Percentiles rank a stretch among this genome's conserved stretches.
Conservation (phyloP, 495 filamentous ascomycete species). For the Thozetella sp. region DNA sequence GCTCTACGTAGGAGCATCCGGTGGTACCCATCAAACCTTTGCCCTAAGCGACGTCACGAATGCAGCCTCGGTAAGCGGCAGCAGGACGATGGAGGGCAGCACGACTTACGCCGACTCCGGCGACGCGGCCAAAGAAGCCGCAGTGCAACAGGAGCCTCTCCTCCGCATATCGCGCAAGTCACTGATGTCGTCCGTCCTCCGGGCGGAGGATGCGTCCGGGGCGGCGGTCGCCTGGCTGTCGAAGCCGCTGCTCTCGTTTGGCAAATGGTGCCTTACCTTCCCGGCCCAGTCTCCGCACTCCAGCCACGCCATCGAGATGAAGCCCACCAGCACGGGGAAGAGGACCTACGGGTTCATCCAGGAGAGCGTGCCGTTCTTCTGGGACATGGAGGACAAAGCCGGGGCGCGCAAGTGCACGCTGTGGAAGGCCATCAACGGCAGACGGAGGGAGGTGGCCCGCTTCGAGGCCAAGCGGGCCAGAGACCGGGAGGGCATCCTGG, state of each 20-base stretch:
- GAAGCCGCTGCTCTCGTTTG: slow-evolving; percentile 4
- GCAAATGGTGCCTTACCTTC: slow-evolving; percentile 10
- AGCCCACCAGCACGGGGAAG: slow-evolving; percentile 2
- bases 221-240: slow-evolving; percentile 6
- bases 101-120: background rate
- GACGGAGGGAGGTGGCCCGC: slow-evolving; percentile 7
- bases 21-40: background rate
- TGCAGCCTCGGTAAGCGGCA: background rate
- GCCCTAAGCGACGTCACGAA: background rate
- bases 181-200: background rate
- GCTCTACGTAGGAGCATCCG: background rate
- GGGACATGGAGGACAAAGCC: slow-evolving; percentile 9
- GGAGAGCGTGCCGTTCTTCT: slow-evolving; percentile 13
- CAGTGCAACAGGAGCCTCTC: background rate
- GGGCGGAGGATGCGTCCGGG: background rate
- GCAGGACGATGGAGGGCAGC: background rate
- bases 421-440: slow-evolving; percentile 6
- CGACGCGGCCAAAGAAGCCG: background rate
- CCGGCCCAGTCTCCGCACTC: slow-evolving; percentile 12
- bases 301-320: slow-evolving; percentile 7
- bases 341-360: slow-evolving; percentile 9
- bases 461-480: slow-evolving; percentile 3
- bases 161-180: background rate
- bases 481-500: slow-evolving; percentile 8
- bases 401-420: slow-evolving; percentile 5